Base-by-base conservation (phyloP, 2,329 filamentous ascomycete genomes). In the Emericellopsis cladophorae region DNA sequence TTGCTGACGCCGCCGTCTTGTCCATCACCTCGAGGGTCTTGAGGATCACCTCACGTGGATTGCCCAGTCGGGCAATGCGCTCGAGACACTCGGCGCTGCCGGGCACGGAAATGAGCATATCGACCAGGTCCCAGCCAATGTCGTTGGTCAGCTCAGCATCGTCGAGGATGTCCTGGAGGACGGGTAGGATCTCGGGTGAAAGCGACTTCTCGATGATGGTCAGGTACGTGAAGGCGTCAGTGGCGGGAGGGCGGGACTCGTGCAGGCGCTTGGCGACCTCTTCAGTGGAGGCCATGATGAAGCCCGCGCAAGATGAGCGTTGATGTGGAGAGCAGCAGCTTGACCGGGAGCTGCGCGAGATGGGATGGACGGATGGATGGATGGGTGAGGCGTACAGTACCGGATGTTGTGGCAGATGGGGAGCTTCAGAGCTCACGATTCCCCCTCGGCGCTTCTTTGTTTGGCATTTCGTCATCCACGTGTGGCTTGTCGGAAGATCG, bases 101-200 rank as follows among this genome's bases (percentile, higher is more conserved):
- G 2, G 82, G 69, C 5, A 87, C 62, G 31, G 76, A 69, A 21
- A 88, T 68, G 5, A 92, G 71, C 52, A 86, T 75, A 54, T 84
- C 80, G 18, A 92, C 80, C 40, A 90, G 64, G 56, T 92, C 85
- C 85, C 85, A 92, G 39, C 85, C 85, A 51, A 90, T 88, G 42
- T 86, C 81, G 45, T 74, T 74, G 3, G 83, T 85, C 42, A 89
- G 65, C 43, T 74, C 67, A 9, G 69, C 66, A 66, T 85, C 77
- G 56, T 83, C 75, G 15, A 86, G 67, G 31, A 84, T 75, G 18
- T 80, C 69, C 49, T 86, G 74, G 36, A 90, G 67, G 4, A 74
- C 64, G 1, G 82, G 79, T 35, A 90, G 65, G 45, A 81, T 69
- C 44, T 80, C 76, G 15, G 76, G 69, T 5, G 72, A 77, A 36